Base-by-base conservation (phyloP, 2,329 filamentous ascomycete species). In the Arthrobotrys conoides region DNA sequence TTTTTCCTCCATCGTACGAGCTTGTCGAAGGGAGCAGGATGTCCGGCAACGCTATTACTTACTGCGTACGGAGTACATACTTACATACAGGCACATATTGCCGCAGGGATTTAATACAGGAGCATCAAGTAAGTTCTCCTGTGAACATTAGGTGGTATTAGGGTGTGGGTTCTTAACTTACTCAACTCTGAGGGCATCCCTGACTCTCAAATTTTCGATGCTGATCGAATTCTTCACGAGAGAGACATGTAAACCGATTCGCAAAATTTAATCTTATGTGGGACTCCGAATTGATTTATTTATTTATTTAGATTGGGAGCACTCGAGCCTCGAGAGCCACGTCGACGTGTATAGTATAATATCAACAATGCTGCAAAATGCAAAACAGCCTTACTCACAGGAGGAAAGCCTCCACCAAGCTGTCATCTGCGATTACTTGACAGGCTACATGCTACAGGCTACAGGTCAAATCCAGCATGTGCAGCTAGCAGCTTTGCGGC, bases 121-220 rank as follows among this genome's bases (percentile, higher is more conserved):
- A 59, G 16, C 6, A 22, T 38, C 53, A 5, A 38, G 38, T 46
- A 53, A 30, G 27, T 30, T 30, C 24, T 55, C 24, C 44, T 33
- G 48, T 27, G 20, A 48, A 12, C 14, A 48, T 46, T 48, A 30
- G 3, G 27, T 30, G 48, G 22, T 64, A 18, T 20, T 36, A 20
- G 38, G 63, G 53, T 41, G 41, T 63, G 33, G 57, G 41, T 48
- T 24, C 49, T 38, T 38, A 61, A 44, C 46, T 41, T 57, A 68
- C 44, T 67, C 68, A 71, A 71, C 63, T 38, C 22, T 41, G 67
- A 41, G 66, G 61, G 48, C 20, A 53, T 69, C 75, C 68, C 68
- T 78, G 68, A 78, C 51, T 53, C 55, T 78, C 75, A 78, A 72
- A 78, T 78, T 72, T 75, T 44, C n/a, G 14, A 22, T 68, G 53